Conservation (phyloP, 2,329 filamentous ascomycete genomes). For the Cryphonectria parasitica region DNA sequence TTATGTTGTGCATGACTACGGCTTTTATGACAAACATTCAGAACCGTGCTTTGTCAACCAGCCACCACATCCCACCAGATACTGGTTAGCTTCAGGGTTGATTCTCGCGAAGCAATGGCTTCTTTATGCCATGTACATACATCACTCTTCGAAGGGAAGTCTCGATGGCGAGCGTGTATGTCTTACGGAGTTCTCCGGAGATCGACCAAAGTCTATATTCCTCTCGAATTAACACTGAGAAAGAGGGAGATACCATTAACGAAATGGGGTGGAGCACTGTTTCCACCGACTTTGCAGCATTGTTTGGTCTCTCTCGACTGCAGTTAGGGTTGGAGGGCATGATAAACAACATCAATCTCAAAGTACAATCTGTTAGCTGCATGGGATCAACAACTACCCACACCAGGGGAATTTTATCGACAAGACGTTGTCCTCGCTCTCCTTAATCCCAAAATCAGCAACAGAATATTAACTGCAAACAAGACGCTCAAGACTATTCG, state of each 20-base stretch:
- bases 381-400: background rate
- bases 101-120: background rate
- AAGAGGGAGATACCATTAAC: background rate
- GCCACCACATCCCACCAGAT: background rate
- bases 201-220: background rate
- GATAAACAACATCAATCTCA: background rate
- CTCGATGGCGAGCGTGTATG: background rate
- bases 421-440: background rate
- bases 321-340: background rate
- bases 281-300: background rate
- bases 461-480: no score
- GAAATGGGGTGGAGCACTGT: background rate
- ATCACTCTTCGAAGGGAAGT: background rate
- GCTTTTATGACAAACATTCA: background rate
- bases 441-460: no score
- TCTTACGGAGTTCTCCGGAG: background rate
- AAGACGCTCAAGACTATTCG: no score
- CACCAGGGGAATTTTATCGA: background rate
- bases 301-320: background rate
- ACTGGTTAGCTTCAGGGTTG: background rate
- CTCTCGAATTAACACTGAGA: background rate
- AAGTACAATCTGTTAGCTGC: background rate
- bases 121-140: background rate
- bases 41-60: background rate
- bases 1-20: background rate